phyloP scores from a whole-genome alignment of 352 stramenopile genomes.

The Vaucheria bursata region DNA sequence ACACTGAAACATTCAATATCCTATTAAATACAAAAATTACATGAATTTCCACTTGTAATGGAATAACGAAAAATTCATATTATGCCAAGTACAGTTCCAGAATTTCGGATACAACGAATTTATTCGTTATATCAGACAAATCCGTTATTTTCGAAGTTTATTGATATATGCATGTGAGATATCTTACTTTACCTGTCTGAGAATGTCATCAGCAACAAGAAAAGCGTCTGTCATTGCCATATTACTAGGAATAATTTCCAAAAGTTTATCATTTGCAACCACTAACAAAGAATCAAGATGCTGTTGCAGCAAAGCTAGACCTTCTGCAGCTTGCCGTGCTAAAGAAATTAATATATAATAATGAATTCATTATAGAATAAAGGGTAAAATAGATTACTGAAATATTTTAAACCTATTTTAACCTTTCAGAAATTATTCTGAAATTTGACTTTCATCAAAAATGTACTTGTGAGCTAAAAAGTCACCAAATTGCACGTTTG shows the following conservation, averaged over 20 bases:
- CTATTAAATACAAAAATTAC: neutral
- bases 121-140: constrained; percentile 91
- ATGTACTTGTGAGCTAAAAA: too few relatives aligned
- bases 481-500: too few relatives aligned
- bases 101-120: constrained; percentile 81
- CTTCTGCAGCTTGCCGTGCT: constrained; percentile 64
- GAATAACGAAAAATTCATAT: neutral
- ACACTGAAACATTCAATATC: constrained; percentile 35
- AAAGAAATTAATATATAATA: constrained; percentile 56
- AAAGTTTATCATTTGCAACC: constrained; percentile 84
- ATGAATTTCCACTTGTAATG: neutral
- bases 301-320: constrained; percentile 72
- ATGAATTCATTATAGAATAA: too few relatives aligned
- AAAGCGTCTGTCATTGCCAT: constrained; percentile 65
- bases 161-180: constrained; percentile 90
- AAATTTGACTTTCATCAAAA: too few relatives aligned
- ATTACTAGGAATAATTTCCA: constrained; percentile 51
- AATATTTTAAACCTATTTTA: too few relatives aligned
- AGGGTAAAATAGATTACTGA: too few relatives aligned
- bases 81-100: neutral
- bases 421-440: too few relatives aligned
- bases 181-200: constrained; percentile 80
- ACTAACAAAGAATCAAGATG: constrained; percentile 89
- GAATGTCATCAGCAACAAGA: constrained; percentile 80
- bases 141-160: constrained; percentile 89